Evolutionary conservation across 306 rosid genomes (phyloP).

Genomic region (Trichosanthes cucumerina): DNA sequence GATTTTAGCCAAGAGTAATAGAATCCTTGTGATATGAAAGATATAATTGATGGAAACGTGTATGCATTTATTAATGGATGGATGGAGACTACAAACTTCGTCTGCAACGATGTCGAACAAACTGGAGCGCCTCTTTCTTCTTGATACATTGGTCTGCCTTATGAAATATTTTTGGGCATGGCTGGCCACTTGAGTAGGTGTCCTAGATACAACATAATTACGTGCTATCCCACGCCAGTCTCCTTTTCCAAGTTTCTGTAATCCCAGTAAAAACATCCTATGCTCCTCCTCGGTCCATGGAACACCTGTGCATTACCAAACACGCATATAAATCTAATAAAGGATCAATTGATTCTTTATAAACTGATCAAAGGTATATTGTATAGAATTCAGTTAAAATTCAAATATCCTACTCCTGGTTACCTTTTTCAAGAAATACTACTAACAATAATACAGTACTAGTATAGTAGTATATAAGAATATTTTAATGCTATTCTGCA

Average conservation of each 20-base stretch:
- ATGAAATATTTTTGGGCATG: conserved; percentile 98
- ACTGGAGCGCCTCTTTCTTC: conserved; percentile 97
- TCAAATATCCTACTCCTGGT: not conserved
- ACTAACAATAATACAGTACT: not conserved
- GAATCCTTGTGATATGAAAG: not conserved
- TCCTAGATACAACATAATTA: conserved; percentile 79
- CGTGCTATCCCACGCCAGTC: conserved; percentile 99
- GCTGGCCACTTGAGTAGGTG: conserved; percentile 99
- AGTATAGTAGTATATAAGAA: not conserved
- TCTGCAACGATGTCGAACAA: conserved; percentile 84
- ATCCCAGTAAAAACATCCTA: conserved; percentile 91
- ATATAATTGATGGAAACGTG: not conserved
- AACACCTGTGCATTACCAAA: conserved; percentile 42
- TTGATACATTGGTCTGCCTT: conserved; percentile 81
- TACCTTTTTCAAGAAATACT: not conserved
- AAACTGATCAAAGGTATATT: not conserved
- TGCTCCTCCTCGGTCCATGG: conserved; percentile 99
- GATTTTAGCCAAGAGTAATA: not conserved
- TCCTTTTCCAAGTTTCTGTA: conserved; percentile 96
- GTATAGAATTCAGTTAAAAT: not conserved
- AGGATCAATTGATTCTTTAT: not conserved
- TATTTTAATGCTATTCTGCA: too few species aligned
- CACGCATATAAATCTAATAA: not conserved
- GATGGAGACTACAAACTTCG: conserved; percentile 35
- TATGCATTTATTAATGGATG: not conserved